Evolutionary conservation across 306 rosid species (phyloP).

Genomic region (Trichosanthes cucumerina): DNA sequence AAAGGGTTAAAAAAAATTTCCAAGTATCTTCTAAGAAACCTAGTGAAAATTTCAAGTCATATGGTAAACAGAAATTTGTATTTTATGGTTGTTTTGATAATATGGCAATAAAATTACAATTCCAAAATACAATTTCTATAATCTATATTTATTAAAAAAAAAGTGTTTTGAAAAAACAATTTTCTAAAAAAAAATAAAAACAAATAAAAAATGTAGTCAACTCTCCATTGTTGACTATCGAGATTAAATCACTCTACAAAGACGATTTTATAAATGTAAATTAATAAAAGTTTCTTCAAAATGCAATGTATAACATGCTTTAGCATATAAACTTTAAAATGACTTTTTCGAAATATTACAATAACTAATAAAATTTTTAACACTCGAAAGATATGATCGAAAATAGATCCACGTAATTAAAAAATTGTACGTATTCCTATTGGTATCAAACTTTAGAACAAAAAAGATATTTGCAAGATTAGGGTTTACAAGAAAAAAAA

Average conservation of each 20-base stretch:
- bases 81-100: not conserved
- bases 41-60: not conserved
- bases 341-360: not conserved
- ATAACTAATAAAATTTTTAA: not conserved
- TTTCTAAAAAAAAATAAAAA: not conserved
- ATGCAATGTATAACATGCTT: no score
- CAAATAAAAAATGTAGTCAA: no score
- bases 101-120: not conserved
- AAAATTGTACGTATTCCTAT: not conserved
- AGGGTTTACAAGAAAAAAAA: not conserved
- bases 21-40: not conserved
- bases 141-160: not conserved
- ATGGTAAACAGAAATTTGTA: not conserved
- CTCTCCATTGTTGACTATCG: no score
- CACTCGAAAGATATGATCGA: no score
- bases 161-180: not conserved
- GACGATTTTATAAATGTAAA: no score
- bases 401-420: no score
- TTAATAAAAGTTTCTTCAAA: no score
- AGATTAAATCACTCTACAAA: no score
- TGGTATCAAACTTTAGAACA: not conserved
- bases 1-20: not conserved
- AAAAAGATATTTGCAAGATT: not conserved
- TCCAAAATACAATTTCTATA: not conserved
- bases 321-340: not conserved